Conservation (phyloP, 2,329 filamentous ascomycete genomes). For the Colletotrichum gloeosporioides region DNA sequence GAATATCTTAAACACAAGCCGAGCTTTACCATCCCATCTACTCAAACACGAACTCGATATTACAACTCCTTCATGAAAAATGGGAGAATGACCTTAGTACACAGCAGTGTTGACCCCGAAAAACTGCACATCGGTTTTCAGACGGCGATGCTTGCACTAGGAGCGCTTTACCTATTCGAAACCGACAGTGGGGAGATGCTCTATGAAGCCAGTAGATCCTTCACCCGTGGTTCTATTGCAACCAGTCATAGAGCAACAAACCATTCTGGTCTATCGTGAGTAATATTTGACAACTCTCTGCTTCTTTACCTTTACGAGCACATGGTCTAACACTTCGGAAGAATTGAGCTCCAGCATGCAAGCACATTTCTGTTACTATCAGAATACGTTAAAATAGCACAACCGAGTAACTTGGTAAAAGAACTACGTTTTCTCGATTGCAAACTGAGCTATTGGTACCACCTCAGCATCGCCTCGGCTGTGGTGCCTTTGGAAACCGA, state of each 20-base stretch:
- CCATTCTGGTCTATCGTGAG: not conserved
- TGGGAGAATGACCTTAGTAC: not conserved
- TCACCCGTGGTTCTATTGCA: not conserved
- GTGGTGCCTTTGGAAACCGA: not conserved
- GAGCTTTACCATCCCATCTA: not conserved
- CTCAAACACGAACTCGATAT: not conserved
- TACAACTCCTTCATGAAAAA: not conserved
- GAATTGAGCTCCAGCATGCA: not conserved
- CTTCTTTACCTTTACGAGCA: accelerated
- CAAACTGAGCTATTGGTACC: not conserved
- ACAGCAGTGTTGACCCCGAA: not conserved
- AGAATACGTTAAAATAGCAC: not conserved
- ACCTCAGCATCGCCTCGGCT: not conserved
- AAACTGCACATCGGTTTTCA: not conserved
- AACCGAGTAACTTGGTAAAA: not conserved
- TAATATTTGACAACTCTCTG: not conserved
- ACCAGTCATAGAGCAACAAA: not conserved
- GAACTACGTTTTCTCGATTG: not conserved
- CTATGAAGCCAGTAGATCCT: not conserved
- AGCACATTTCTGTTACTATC: not conserved
- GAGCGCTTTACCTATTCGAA: not conserved
- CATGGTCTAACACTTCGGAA: not conserved
- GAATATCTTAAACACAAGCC: not conserved
- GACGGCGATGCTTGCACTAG: not conserved
- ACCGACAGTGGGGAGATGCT: not conserved